Evolutionary conservation across 2,329 filamentous ascomycete genomes (phyloP).

Genomic region (Alternaria gaisen): DNA sequence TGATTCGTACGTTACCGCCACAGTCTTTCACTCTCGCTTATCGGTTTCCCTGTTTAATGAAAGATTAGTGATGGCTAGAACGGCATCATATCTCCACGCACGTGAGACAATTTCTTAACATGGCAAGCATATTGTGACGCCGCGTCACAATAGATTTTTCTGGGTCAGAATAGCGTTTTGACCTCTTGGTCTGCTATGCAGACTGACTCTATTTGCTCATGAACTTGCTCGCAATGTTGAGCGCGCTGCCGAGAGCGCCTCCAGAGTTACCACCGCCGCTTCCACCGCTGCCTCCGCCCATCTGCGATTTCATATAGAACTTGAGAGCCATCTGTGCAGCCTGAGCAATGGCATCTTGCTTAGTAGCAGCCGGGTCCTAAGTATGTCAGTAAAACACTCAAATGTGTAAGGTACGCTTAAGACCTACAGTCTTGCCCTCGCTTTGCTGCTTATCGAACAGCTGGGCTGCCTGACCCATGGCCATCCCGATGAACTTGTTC

Average conservation of each 20-base stretch:
- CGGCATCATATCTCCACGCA: not conserved
- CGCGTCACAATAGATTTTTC: not conserved
- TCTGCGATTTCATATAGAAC: conserved; percentile 85
- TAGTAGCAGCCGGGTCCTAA: conserved; percentile 66
- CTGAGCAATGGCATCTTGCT: conserved; percentile 80
- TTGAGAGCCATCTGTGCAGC: conserved; percentile 89
- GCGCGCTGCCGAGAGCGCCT: conserved; percentile 59
- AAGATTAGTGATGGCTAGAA: not conserved
- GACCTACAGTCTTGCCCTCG: conserved; percentile 63
- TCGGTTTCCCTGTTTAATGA: not conserved
- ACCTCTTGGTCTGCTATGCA: not conserved
- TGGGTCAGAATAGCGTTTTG: conserved; percentile 1
- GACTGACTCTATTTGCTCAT: conserved; percentile 49
- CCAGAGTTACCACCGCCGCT: conserved; percentile 56
- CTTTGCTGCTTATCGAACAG: conserved; percentile 70
- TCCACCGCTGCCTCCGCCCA: conserved; percentile 50
- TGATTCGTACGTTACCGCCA: conserved; percentile 10
- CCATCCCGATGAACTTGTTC: conserved; percentile 82
- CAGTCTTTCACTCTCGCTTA: conserved; percentile 4
- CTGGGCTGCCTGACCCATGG: conserved; percentile 88
- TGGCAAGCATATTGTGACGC: not conserved
- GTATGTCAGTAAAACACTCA: conserved; percentile 54
- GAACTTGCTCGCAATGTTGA: conserved; percentile 70
- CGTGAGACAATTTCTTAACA: not conserved
- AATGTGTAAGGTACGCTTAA: not conserved